Conservation (phyloP, 495 filamentous ascomycete genomes). For the Bathelium albidoporum region DNA sequence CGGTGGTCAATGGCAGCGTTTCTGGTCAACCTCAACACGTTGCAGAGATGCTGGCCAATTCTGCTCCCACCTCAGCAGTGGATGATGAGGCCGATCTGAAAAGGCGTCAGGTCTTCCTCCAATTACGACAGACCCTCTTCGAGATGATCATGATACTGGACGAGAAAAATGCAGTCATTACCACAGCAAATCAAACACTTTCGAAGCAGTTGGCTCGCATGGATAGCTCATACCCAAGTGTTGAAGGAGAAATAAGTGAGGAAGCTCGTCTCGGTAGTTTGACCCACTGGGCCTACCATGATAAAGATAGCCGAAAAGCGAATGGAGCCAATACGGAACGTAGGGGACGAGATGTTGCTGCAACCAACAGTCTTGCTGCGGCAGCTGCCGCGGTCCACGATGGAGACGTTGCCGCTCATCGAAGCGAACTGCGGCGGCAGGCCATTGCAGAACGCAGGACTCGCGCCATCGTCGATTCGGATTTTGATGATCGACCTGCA, state of each 20-base stretch:
- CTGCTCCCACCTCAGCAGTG: constrained; percentile 8
- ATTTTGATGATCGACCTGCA: constrained; percentile 62
- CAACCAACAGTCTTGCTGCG: constrained; percentile 53
- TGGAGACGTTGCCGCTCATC: constrained; percentile 59
- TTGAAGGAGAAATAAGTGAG: constrained; percentile 84
- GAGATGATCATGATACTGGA: constrained; percentile 79
- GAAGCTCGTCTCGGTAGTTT: constrained; percentile 84
- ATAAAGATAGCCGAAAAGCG: constrained; percentile 60
- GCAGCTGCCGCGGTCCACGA: constrained; percentile 62
- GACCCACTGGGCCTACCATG: constrained; percentile 91
- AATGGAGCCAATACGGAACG: constrained; percentile 53
- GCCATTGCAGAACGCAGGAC: constrained; percentile 47
- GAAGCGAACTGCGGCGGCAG: constrained; percentile 74
- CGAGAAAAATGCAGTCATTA: constrained; percentile 93
- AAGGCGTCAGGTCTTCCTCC: constrained; percentile 56
- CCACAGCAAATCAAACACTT: constrained; percentile 77
- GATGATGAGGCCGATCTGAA: constrained; percentile 40
- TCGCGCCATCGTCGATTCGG: constrained; percentile 50
- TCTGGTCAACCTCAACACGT: constrained; percentile 17
- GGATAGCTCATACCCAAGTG: constrained; percentile 70
- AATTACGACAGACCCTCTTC: constrained; percentile 26
- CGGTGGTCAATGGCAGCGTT: constrained; percentile 20
- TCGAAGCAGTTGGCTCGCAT: constrained; percentile 76
- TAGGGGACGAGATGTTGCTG: constrained; percentile 64
- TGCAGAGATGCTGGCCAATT: constrained; percentile 33